Evolutionary conservation across 116 monocot species (phyloP), one percentile per base, ranked within the genome.

Genomic region (Iris pallida): DNA sequence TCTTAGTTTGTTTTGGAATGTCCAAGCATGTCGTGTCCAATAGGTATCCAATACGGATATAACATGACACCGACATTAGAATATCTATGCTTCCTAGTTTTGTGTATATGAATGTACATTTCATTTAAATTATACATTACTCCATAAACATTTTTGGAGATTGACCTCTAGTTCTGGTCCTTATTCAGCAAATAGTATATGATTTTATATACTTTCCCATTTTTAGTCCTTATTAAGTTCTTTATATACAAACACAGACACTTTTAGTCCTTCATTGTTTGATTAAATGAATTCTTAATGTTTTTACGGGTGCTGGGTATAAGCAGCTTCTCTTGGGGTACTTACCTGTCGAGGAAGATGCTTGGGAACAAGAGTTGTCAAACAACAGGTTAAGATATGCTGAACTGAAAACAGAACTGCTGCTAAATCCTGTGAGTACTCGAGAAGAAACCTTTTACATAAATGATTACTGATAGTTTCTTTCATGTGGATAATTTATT

Each of bases 321-420:
- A 45, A 53, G 16, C 78, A 82, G 82, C 47, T 82, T 11, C 71
- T 82, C 4, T 61, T 82, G 63, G 78, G 82, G 30, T 78, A 78
- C 70, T 74, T 78, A 66, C 73, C 82, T 43, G 8, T 52, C 42
- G 60, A 82, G 20, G 62, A 65, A 69, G 59, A 70, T 61, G 56
- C 45, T 18, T 82, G 82, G 82, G 65, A 78, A 59, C 52, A 57
- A 65, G 78, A 69, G 47, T 42, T 78, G 60, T 45, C 40, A 7
- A 43, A 45, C 7, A 69, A 71, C 54, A 57, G 78, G 67, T 49
- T 61, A 48, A 74, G 64, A 71, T 82, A 82, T 45, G 49, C 72
- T 51, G 42, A 82, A 18, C 74, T 82, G 42, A 78, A 78, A 69
- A 45, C 69, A 44, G 82, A 82, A 56, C 71, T 78, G 44, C 64